phyloP scores from a whole-genome alignment of 306 rosid genomes.

The Benincasa hispida region DNA sequence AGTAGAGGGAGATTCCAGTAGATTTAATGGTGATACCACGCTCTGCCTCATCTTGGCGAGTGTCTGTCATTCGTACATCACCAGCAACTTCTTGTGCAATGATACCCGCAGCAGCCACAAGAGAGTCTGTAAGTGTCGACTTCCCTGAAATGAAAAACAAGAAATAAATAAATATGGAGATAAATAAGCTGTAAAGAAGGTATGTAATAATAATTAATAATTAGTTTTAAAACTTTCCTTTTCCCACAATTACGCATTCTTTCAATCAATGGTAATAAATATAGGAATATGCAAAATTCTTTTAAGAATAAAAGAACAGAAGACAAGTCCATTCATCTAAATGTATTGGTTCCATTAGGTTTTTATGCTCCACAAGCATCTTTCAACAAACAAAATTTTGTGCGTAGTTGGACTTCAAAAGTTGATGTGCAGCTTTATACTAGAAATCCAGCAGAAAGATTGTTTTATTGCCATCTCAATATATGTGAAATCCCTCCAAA shows the following conservation, averaged over 20 bases:
- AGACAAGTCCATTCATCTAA: neutral
- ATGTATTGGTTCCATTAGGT: neutral
- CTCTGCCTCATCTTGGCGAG: constrained; percentile 86
- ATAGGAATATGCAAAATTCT: neutral
- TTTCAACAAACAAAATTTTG: neutral
- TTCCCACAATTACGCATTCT: neutral
- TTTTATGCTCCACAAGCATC: neutral
- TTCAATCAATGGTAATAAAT: neutral
- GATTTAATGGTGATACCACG: constrained; percentile 93
- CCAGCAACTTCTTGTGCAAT: constrained; percentile 87
- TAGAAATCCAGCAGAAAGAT: neutral
- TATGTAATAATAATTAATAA: neutral
- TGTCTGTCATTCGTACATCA: constrained; percentile 90
- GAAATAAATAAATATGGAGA: no score
- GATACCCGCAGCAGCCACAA: constrained; percentile 93
- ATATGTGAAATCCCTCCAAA: neutral
- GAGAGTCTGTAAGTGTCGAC: constrained; percentile 84
- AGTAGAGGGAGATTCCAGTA: constrained; percentile 86
- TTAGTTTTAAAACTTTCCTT: neutral
- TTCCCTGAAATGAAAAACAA: constrained; percentile 25
- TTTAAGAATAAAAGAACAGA: neutral
- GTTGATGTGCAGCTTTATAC: neutral
- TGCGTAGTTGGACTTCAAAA: neutral
- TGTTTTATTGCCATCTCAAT: neutral
- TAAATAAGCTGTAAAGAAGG: neutral